Conservation (phyloP, 306 rosid species). For the Acacia confusa region DNA sequence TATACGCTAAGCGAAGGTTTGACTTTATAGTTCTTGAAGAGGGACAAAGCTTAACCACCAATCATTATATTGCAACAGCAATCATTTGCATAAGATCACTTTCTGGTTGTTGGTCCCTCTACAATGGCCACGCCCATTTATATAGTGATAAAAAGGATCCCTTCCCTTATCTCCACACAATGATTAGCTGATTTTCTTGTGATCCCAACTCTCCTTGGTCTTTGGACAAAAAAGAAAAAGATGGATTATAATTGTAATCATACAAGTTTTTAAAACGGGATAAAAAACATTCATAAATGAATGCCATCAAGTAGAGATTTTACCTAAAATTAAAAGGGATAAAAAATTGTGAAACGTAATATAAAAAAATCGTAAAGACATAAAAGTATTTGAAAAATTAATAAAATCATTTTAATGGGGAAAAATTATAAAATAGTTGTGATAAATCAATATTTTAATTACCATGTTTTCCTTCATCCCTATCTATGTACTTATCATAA, state of each 20-base stretch:
- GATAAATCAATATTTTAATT: too few species aligned
- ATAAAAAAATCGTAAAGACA: too few species aligned
- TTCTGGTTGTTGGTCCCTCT: slow-evolving; percentile 32
- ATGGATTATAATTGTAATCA: background rate
- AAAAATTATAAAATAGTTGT: too few species aligned
- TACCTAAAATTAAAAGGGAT: too few species aligned
- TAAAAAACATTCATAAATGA: background rate
- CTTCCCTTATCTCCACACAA: slow-evolving; percentile 9
- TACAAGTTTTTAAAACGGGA: background rate
- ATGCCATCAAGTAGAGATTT: background rate
- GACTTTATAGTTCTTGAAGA: slow-evolving; percentile 25
- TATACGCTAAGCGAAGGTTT: background rate
- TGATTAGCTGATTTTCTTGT: slow-evolving; percentile 21
- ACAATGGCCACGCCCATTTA: slow-evolving; percentile 16
- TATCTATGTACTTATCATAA: too few species aligned
- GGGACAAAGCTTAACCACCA: background rate
- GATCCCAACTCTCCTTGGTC: slow-evolving; percentile 8
- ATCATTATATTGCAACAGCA: background rate
- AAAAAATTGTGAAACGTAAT: too few species aligned
- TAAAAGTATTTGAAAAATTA: too few species aligned
- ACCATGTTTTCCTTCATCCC: background rate
- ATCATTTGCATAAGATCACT: slow-evolving; percentile 7
- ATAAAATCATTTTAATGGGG: too few species aligned
- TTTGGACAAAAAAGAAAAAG: background rate
- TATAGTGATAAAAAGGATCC: background rate